Evolutionary conservation across 1,284 basidiomycete species (phyloP).

Genomic region (Albatrellus sp.): DNA sequence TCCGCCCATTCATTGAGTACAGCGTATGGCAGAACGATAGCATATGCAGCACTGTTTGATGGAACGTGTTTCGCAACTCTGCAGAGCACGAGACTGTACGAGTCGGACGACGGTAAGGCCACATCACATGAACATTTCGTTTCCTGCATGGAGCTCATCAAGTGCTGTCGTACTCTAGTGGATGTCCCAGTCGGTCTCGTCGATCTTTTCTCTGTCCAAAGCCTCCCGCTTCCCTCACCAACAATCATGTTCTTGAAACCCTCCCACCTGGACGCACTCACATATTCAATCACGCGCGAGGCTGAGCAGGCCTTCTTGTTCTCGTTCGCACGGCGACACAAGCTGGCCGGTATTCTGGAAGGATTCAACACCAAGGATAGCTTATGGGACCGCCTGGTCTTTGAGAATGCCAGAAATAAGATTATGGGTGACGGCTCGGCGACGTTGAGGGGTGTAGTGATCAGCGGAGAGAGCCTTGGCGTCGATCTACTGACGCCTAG

Average conservation of each 20-base stretch:
- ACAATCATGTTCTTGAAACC: slow-evolving; percentile 55
- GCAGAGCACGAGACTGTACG: slow-evolving; percentile 40
- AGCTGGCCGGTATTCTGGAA: slow-evolving; percentile 47
- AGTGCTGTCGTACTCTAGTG: not conserved
- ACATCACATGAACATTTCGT: not conserved
- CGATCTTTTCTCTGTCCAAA: slow-evolving; percentile 34
- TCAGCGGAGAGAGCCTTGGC: slow-evolving; percentile 39
- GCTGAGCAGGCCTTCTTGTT: slow-evolving; percentile 41
- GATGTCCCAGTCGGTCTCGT: slow-evolving; percentile 21
- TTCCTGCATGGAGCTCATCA: not conserved
- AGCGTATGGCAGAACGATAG: slow-evolving; percentile 59
- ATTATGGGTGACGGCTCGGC: slow-evolving; percentile 46
- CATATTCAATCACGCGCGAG: slow-evolving; percentile 34
- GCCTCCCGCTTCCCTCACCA: slow-evolving; percentile 50
- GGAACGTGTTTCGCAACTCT: slow-evolving; percentile 59
- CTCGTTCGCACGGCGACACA: slow-evolving; percentile 61
- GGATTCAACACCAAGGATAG: slow-evolving; percentile 66
- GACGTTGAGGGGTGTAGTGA: slow-evolving; percentile 47
- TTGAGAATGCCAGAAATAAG: slow-evolving; percentile 48
- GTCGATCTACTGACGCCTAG: slow-evolving; percentile 39
- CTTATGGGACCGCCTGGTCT: slow-evolving; percentile 66
- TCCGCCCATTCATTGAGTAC: slow-evolving; percentile 62
- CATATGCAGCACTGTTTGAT: slow-evolving; percentile 65
- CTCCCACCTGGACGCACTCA: slow-evolving; percentile 39
- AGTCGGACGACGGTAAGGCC: slow-evolving; percentile 28